A percentile compares a stretch with the other conserved stretches of the same genome.
Conservation (phyloP, 2,329 filamentous ascomycete species). For the Podosphaera fusca region DNA sequence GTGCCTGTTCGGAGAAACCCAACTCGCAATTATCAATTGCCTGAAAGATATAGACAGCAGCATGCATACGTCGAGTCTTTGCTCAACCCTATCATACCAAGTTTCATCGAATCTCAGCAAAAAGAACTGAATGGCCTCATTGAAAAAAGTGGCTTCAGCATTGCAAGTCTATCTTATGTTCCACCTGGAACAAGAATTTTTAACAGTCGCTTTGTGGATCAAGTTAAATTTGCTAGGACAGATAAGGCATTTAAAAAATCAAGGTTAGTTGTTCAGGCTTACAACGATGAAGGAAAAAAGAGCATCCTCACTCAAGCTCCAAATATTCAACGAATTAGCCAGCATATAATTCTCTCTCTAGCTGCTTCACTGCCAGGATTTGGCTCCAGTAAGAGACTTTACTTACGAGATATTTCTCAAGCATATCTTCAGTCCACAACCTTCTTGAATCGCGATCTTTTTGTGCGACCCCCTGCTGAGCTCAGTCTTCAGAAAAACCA, state of each 20-base stretch:
- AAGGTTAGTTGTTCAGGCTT: conserved; percentile 4
- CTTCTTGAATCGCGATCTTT: conserved; percentile 3
- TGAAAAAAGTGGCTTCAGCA: neutral
- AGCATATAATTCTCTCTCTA: conserved; percentile 4
- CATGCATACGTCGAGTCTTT: too few relatives aligned
- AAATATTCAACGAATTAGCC: conserved; percentile 3
- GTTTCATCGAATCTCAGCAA: neutral
- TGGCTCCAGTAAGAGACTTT: neutral
- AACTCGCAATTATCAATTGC: too few relatives aligned
- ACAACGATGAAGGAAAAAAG: conserved; percentile 3
- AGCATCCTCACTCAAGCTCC: conserved; percentile 4
- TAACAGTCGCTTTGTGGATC: conserved; percentile 4
- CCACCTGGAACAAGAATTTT: conserved; percentile 1
- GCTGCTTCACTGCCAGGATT: neutral
- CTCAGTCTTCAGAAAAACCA: neutral
- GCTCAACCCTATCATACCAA: too few relatives aligned
- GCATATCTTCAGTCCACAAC: conserved; percentile 4
- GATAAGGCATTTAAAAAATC: conserved; percentile 4
- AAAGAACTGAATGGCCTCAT: conserved; percentile 1
- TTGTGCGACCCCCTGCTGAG: neutral
- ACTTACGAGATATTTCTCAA: conserved; percentile 4
- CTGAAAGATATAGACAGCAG: too few relatives aligned
- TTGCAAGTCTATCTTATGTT: neutral
- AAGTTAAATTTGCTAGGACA: conserved; percentile 4
- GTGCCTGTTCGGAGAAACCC: too few relatives aligned